phyloP scores from a whole-genome alignment of 805 yeast species.

The Metschnikowia matae region DNA sequence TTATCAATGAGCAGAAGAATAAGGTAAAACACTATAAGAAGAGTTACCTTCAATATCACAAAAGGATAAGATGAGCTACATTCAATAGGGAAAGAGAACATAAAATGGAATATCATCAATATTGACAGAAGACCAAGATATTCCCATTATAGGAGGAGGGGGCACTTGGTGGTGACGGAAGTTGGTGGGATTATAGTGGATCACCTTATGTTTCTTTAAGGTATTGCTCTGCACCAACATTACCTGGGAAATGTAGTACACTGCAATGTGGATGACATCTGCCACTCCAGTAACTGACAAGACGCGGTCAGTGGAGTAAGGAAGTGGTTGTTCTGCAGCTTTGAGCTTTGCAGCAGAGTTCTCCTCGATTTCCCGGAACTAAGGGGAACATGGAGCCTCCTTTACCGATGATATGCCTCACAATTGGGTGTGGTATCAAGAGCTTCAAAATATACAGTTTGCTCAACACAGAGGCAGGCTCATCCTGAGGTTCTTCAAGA shows the following conservation, averaged over 20 bases:
- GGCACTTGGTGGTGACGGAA: conserved; percentile 16
- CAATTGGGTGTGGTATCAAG: conserved; percentile 71
- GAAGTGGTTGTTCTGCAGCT: conserved; percentile 69
- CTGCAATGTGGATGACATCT: conserved; percentile 82
- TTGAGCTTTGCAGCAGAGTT: conserved; percentile 71
- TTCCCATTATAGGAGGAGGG: conserved; percentile 17
- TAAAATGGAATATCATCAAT: too few relatives aligned
- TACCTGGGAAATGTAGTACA: conserved; percentile 68
- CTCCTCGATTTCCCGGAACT: conserved; percentile 77
- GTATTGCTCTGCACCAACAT: conserved; percentile 55
- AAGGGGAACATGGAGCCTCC: conserved; percentile 66
- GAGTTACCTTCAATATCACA: too few relatives aligned
- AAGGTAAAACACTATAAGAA: too few relatives aligned
- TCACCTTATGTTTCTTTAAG: conserved; percentile 49
- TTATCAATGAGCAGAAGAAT: too few relatives aligned
- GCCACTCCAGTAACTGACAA: conserved; percentile 73
- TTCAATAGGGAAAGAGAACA: too few relatives aligned
- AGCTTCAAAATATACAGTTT: conserved; percentile 54
- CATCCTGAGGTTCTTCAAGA: conserved; percentile 61
- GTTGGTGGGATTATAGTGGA: conserved; percentile 58
- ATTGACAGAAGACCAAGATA: too few relatives aligned
- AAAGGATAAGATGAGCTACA: too few relatives aligned
- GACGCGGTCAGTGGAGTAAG: conserved; percentile 74
- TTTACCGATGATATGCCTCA: conserved; percentile 79
- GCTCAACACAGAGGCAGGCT: conserved; percentile 54